Evolutionary conservation across 345 rosid species (phyloP), one percentile per base, ranked within the genome.

Genomic region (Salix purpurea): DNA sequence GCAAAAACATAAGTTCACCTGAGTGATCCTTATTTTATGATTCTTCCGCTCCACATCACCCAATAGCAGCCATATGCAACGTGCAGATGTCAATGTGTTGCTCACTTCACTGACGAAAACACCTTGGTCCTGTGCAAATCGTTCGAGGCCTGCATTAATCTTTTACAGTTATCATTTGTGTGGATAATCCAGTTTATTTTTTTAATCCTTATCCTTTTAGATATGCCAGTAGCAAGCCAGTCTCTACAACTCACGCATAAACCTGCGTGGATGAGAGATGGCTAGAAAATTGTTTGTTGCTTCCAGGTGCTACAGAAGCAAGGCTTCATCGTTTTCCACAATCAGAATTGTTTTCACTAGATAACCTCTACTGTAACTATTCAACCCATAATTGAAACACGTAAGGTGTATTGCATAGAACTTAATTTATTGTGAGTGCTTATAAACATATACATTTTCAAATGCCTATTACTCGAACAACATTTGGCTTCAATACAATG

Each of bases 21-120:
- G 18, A 50, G 36, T 16, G 60, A 46, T 48, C 76, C 72, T 65
- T 32, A 28, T 60, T 67, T 32, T 71, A 60, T 67, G 71, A 70
- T 67, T 67, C 34, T 72, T 42, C 52, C 65, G 52, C 44, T 18
- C n/a, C 56, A 50, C n/a, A 36, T 73, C 30, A 26, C n/a, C 36
- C 21, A 70, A 36, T 15, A 3, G 28, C 44, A 21, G 16, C 68
- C 42, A 66, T 48, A 32, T 1, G 37, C 36, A 73, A n/a, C 11
- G 44, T 26, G 46, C 42, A 12, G 44, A 32, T 34, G 40, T 34
- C 42, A 42, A 18, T 40, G 32, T 40, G 56, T 26, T 14, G 58
- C 21, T 18, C 2, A 10, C 32, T 74, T 46, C 54, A 48, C 21
- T 48, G 54, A 48, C 48, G 14, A 44, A 44, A 48, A 16, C 54